Evolutionary conservation across 148 eudicot species (phyloP).

Genomic region (Nyssa sinensis): DNA sequence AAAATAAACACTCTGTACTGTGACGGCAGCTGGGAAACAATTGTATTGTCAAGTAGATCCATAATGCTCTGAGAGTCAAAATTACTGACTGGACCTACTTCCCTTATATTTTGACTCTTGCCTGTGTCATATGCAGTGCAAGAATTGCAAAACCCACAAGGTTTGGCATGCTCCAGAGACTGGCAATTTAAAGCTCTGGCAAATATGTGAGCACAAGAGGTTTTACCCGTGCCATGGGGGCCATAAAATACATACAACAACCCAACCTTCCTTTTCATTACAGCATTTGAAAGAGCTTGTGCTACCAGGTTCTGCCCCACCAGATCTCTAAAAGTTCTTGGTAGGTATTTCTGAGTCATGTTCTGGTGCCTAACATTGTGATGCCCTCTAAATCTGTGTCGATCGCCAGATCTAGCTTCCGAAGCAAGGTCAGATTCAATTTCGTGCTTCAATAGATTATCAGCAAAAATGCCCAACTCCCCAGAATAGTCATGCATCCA

Average conservation of each 20-base stretch:
- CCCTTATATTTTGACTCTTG: slow-evolving; percentile 63
- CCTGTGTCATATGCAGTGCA: slow-evolving; percentile 82
- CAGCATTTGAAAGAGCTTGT: slow-evolving; percentile 88
- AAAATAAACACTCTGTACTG: slow-evolving; percentile 68
- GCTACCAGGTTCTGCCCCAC: slow-evolving; percentile 90
- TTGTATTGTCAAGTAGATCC: slow-evolving; percentile 62
- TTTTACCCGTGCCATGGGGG: slow-evolving; percentile 94
- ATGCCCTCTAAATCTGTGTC: slow-evolving; percentile 36
- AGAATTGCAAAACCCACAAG: slow-evolving; percentile 82
- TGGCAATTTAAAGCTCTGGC: slow-evolving; percentile 89
- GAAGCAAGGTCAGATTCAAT: slow-evolving; percentile 76
- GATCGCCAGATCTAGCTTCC: slow-evolving; percentile 59
- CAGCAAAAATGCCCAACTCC: slow-evolving; percentile 82
- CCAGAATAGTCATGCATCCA: slow-evolving; percentile 97
- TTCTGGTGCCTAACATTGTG: slow-evolving; percentile 56
- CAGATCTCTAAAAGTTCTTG: slow-evolving; percentile 81
- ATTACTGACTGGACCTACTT: slow-evolving; percentile 69
- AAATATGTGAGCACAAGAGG: slow-evolving; percentile 89
- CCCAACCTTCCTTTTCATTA: slow-evolving; percentile 71
- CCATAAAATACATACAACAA: slow-evolving; percentile 81
- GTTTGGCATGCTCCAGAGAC: slow-evolving; percentile 71
- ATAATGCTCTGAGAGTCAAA: slow-evolving; percentile 64
- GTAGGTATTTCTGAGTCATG: slow-evolving; percentile 85
- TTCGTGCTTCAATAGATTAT: slow-evolving; percentile 63
- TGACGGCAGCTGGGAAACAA: slow-evolving; percentile 46